Conservation (phyloP, 2,329 filamentous ascomycete genomes). For the Alternaria gaisen region DNA sequence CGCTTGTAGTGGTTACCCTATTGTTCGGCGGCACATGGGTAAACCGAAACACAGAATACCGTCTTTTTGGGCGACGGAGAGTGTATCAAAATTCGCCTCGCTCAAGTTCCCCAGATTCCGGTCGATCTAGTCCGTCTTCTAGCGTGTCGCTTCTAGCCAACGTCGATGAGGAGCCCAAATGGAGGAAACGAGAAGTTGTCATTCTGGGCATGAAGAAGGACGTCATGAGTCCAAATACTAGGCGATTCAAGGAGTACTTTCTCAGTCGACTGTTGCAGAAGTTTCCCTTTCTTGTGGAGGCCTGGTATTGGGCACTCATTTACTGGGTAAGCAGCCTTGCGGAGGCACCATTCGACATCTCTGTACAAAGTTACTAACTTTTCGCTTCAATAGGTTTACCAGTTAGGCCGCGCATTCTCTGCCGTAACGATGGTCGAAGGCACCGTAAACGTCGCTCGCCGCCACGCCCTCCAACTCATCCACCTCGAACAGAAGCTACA, state of each 20-base stretch:
- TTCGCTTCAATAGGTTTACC: slow-evolving; percentile 67
- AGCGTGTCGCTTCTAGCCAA: slow-evolving; percentile 55
- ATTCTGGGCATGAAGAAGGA: slow-evolving; percentile 58
- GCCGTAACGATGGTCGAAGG: slow-evolving; percentile 73
- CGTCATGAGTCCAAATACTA: slow-evolving; percentile 69
- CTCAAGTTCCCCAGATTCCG: slow-evolving; percentile 55
- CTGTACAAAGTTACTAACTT: neutral
- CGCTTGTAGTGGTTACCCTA: slow-evolving; percentile 67
- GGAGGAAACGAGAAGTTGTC: slow-evolving; percentile 60
- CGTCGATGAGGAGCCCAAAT: slow-evolving; percentile 55
- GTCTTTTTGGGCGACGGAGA: slow-evolving; percentile 43
- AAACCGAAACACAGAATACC: slow-evolving; percentile 61
- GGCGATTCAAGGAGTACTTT: slow-evolving; percentile 66
- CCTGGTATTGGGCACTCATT: slow-evolving; percentile 79
- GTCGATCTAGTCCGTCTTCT: slow-evolving; percentile 50
- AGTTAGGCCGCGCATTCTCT: slow-evolving; percentile 75
- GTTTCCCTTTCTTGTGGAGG: slow-evolving; percentile 77
- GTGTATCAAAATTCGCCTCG: slow-evolving; percentile 35
- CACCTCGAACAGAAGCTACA: slow-evolving; percentile 70
- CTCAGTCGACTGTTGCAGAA: slow-evolving; percentile 71
- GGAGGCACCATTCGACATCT: no score
- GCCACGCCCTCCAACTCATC: slow-evolving; percentile 73
- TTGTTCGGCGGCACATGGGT: slow-evolving; percentile 70
- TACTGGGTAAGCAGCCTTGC: slow-evolving; percentile 70
- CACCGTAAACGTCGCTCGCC: slow-evolving; percentile 73